Percentiles rank a stretch among this genome's conserved stretches.
These are phyloP conservation scores for Fraxinus nigra DNA, from an alignment of 305 asterid species.

Conservation along the genomic window DNA sequence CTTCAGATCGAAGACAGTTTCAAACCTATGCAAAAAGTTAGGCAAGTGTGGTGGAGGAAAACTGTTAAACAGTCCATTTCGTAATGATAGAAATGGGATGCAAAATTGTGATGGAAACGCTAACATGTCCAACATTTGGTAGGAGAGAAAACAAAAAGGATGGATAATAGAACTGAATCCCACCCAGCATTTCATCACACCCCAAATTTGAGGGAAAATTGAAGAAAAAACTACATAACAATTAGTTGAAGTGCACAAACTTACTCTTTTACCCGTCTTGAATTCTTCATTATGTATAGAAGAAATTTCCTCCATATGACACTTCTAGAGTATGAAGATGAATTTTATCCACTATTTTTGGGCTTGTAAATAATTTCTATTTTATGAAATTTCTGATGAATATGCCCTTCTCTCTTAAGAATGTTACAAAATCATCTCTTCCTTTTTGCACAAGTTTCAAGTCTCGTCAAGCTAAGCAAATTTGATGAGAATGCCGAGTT, in stretches of 20 bases:
- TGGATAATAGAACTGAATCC: not conserved
- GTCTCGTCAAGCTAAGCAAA: not conserved
- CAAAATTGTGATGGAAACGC: not conserved
- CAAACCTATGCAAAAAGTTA: not conserved
- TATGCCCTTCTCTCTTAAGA: not conserved
- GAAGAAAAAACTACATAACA: not conserved
- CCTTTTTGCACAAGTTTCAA: not conserved
- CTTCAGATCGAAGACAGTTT: slow-evolving; percentile 1
- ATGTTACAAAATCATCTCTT: not conserved
- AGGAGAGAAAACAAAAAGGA: not conserved
- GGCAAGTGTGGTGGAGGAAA: not conserved
- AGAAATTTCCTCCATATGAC: not conserved
- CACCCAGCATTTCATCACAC: not conserved
- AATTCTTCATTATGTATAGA: not conserved
- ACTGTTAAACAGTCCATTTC: not conserved
- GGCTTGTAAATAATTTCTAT: not conserved
- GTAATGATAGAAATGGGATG: not conserved
- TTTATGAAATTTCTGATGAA: not conserved
- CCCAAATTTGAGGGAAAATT: not conserved
- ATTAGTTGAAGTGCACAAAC: not conserved
- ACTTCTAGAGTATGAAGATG: not conserved
- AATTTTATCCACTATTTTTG: not conserved
- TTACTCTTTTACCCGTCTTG: not conserved
- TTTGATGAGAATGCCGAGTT: not conserved
- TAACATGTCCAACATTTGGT: not conserved